phyloP scores from a whole-genome alignment of 306 rosid genomes.

The Lathyrus oleraceus region DNA sequence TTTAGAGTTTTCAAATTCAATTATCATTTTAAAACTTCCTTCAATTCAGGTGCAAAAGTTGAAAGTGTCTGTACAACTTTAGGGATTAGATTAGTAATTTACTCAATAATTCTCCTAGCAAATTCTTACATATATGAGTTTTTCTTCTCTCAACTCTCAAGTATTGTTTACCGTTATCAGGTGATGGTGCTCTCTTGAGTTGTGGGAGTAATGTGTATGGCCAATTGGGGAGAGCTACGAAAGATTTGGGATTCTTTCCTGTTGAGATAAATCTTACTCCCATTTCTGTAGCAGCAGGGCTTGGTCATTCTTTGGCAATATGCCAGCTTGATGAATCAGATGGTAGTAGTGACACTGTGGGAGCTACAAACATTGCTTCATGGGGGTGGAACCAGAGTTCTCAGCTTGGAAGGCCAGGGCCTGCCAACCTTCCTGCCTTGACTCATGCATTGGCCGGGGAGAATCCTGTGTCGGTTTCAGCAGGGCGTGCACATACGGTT shows the following conservation, averaged over 20 bases:
- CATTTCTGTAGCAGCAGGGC: conserved; percentile 69
- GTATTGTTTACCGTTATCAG: conserved; percentile 45
- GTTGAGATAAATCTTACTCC: conserved; percentile 60
- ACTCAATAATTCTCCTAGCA: background rate
- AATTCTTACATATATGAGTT: conserved; percentile 5
- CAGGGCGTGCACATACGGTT: conserved; percentile 87
- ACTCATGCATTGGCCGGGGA: conserved; percentile 64
- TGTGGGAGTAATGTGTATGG: conserved; percentile 81
- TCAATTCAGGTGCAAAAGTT: background rate
- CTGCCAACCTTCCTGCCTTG: conserved; percentile 49
- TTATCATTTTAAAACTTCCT: background rate
- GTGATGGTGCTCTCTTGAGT: conserved; percentile 70
- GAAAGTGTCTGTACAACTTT: background rate
- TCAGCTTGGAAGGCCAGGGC: conserved; percentile 85
- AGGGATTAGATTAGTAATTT: background rate
- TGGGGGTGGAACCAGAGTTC: conserved; percentile 92
- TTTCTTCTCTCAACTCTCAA: background rate
- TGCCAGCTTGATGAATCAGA: conserved; percentile 51
- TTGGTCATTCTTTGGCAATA: conserved; percentile 90
- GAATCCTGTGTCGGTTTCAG: conserved; percentile 64
- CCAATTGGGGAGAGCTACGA: conserved; percentile 67
- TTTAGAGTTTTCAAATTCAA: background rate
- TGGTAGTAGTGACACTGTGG: conserved; percentile 27
- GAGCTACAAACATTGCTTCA: conserved; percentile 51
- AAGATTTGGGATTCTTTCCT: conserved; percentile 68